Conservation (phyloP, 371 early-diverging fungal genomes). For the Mortierella sp. region DNA sequence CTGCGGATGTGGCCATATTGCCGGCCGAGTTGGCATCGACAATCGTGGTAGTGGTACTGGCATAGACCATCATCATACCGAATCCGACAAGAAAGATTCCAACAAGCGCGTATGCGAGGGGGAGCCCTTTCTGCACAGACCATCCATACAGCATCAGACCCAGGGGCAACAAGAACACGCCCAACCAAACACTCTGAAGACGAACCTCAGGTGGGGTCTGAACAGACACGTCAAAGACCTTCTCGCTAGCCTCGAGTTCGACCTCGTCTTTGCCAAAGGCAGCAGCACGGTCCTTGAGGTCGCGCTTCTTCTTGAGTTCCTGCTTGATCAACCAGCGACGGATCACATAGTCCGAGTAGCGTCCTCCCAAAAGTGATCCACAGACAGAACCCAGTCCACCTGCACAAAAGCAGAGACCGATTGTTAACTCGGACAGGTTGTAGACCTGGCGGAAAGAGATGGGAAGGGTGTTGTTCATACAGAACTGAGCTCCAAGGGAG, state of each 20-base stretch:
- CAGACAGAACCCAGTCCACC: constrained; percentile 63
- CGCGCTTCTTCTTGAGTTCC: constrained; percentile 31
- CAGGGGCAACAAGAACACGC: constrained; percentile 59
- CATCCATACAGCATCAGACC: constrained; percentile 62
- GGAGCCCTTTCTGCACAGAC: constrained; percentile 47
- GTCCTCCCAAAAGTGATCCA: constrained; percentile 65
- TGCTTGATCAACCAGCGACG: constrained; percentile 55
- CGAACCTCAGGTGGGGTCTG: constrained; percentile 62
- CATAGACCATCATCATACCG: constrained; percentile 44
- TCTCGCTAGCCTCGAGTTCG: constrained; percentile 20
- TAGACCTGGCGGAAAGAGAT: constrained; percentile 60
- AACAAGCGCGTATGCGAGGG: constrained; percentile 47
- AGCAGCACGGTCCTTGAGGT: constrained; percentile 28
- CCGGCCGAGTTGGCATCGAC: constrained; percentile 60
- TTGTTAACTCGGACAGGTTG: constrained; percentile 47
- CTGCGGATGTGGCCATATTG: constrained; percentile 55
- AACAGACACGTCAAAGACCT: constrained; percentile 24
- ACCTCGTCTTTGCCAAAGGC: constrained; percentile 17
- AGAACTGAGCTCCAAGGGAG: constrained; percentile 43
- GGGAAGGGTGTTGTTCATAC: constrained; percentile 62
- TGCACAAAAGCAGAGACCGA: constrained; percentile 65
- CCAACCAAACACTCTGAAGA: constrained; percentile 59
- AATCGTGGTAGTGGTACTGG: constrained; percentile 45
- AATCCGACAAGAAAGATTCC: constrained; percentile 56
- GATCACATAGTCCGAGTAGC: constrained; percentile 63